These are phyloP conservation scores for Fomitopsis pinicola DNA, from an alignment of 1,284 basidiomycete species.

Conservation along the genomic window DNA sequence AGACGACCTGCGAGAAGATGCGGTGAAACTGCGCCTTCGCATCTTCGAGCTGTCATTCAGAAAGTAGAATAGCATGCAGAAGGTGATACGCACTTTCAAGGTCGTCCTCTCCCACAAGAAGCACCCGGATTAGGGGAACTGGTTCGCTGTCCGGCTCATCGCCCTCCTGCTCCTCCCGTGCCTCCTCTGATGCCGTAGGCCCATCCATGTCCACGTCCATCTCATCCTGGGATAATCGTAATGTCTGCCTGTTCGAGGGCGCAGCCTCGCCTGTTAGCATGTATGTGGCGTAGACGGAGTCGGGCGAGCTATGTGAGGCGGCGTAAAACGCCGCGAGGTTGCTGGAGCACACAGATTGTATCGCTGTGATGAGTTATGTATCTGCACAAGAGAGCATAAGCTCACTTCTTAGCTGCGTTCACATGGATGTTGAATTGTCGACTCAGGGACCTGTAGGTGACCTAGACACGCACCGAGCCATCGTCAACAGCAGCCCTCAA, in stretches of 20 bases:
- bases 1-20: conserved; percentile 54
- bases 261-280: conserved; percentile 50
- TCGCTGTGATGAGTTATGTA: not conserved
- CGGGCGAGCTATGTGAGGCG: conserved; percentile 33
- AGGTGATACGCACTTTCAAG: conserved; percentile 49
- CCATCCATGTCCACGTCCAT: conserved; percentile 39
- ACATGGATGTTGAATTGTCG: conserved; percentile 65
- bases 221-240: conserved; percentile 27
- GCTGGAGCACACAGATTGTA: conserved; percentile 31
- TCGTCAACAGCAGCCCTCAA: not conserved
- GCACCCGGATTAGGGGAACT: conserved; percentile 40
- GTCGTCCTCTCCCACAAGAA: conserved; percentile 53
- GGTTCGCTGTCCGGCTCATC: conserved; percentile 24
- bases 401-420: conserved; percentile 67
- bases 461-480: conserved; percentile 34
- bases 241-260: conserved; percentile 6
- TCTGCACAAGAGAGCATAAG: not conserved
- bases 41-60: conserved; percentile 29
- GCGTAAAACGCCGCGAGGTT: conserved; percentile 57
- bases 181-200: conserved; percentile 16
- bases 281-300: conserved; percentile 59
- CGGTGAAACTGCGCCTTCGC: conserved; percentile 44
- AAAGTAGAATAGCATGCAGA: not conserved
- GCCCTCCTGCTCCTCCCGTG: conserved; percentile 15
- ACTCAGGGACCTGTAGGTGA: conserved; percentile 72